Percentiles rank a stretch among this genome's conserved stretches.
Evolutionary conservation across 169 alveolate genomes (phyloP).

Genomic region (Plasmodium coatneyi): DNA sequence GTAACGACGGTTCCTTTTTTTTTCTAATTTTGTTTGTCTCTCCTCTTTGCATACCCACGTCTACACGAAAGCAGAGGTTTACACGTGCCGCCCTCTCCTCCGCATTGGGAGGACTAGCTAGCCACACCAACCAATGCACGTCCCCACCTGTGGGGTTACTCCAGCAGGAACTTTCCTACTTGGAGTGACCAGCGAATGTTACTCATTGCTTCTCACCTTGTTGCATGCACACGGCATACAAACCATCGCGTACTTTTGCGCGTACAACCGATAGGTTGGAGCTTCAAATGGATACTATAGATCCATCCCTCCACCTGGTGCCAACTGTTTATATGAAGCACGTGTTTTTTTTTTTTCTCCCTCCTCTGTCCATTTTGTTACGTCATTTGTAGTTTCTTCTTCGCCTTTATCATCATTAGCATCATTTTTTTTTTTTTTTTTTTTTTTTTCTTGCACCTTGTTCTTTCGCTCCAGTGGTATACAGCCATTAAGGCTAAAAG

Average conservation of each 20-base stretch:
- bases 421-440: neutral
- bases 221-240: neutral
- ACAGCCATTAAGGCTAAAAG: neutral
- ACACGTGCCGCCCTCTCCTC: neutral
- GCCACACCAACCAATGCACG: no score
- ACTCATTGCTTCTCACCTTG: neutral
- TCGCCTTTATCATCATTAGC: neutral
- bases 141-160: neutral
- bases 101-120: neutral
- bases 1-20: neutral
- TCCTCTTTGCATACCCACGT: neutral
- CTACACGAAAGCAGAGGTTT: neutral
- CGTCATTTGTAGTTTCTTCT: neutral
- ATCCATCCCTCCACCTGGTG: neutral
- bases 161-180: neutral
- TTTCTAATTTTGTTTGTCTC: neutral
- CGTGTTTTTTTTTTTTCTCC: no score
- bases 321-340: neutral
- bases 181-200: neutral
- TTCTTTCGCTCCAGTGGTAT: neutral
- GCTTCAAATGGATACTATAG: neutral
- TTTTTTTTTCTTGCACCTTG: neutral
- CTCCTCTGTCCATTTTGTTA: neutral
- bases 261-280: no score
- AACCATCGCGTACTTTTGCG: no score